Conservation (phyloP, 2,329 filamentous ascomycete species). For the Remersonia thermophila region DNA sequence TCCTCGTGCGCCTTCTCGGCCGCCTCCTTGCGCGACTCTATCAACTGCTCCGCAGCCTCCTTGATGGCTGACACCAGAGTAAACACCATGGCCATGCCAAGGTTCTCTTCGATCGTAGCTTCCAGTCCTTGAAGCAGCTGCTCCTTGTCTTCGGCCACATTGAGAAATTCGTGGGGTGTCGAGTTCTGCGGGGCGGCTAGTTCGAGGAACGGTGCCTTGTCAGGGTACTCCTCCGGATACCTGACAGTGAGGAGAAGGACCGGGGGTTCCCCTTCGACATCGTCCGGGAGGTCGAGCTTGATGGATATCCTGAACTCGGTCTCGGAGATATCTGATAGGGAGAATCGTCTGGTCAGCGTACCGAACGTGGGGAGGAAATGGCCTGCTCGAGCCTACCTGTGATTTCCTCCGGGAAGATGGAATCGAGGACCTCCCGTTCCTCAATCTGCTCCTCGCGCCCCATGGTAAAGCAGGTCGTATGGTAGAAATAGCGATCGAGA, state of each 20-base stretch:
- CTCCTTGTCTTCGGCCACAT: constrained; percentile 67
- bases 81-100: constrained; percentile 98
- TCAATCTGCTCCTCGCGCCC: constrained; percentile 81
- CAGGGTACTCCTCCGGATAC: constrained; percentile 85
- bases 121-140: constrained; percentile 57
- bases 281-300: constrained; percentile 62
- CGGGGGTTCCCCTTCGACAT: constrained; percentile 54
- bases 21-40: constrained; percentile 58
- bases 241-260: constrained; percentile 71
- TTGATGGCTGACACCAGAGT: constrained; percentile 79
- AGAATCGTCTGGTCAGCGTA: constrained; percentile 1
- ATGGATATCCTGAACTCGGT: constrained; percentile 80
- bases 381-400: constrained; percentile 44
- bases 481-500: too few relatives aligned
- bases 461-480: constrained; percentile 29
- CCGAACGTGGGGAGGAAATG: neutral
- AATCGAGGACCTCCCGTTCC: constrained; percentile 94
- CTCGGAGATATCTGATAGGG: constrained; percentile 65
- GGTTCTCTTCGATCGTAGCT: constrained; percentile 74
- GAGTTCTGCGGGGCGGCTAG: constrained; percentile 62
- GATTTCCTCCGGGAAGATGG: constrained; percentile 96
- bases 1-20: constrained; percentile 47
- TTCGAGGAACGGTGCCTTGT: constrained; percentile 73
- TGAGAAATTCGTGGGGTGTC: constrained; percentile 58
- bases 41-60: constrained; percentile 77